Base-by-base conservation (phyloP, 2,329 filamentous ascomycete genomes). In the Ceratocystis cacaofunesta region DNA sequence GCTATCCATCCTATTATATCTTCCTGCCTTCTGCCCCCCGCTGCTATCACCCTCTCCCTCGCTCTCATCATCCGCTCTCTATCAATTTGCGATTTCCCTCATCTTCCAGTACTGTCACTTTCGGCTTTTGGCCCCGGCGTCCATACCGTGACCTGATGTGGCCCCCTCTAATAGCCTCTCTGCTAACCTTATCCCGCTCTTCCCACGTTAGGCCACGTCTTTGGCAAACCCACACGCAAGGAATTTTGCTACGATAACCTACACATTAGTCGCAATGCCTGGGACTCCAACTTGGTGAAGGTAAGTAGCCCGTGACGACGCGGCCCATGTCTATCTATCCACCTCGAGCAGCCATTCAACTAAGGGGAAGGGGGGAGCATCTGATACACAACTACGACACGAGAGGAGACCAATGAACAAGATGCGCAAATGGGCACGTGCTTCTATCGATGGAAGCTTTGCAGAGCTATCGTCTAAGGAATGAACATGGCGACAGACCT, bases 201-300 rank as follows among this genome's bases (percentile, higher is more conserved):
- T 15, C 69, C 62, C 55, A 63, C 28, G 69, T 66, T 76, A 96
- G 92, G 92, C 82, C 94, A 99, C 82, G 89, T 99, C 79, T 99
- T 96, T 80, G 94, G 94, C 75, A 94, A 95, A 78, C 80, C 90
- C 69, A 95, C 92, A 70, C 87, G 90, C 78, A 96, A 96, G 84
- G 94, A 99, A 76, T 89, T 90, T 83, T 96, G 92, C 81, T 99
- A 97, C 79, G 94, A 99, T 77, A 97, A 97, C 77, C 80, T 99
- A 71, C 90, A 90, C 75, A 90, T 99, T 77, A 96, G 91, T 73
- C 90, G 88, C 77, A 99, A 99, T 85, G 94, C 94, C 65, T 99
- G 94, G 94, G 94, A 99, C 77, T 96, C 92, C 73, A 99, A 99
- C 79, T 80, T 99, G 73, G 84, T 97, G 78, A 97, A 97, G 87